Evolutionary conservation across 108 stramenopile genomes (phyloP), one percentile per base, ranked within the genome.

Genomic region (Aurantiochytrium sp.): DNA sequence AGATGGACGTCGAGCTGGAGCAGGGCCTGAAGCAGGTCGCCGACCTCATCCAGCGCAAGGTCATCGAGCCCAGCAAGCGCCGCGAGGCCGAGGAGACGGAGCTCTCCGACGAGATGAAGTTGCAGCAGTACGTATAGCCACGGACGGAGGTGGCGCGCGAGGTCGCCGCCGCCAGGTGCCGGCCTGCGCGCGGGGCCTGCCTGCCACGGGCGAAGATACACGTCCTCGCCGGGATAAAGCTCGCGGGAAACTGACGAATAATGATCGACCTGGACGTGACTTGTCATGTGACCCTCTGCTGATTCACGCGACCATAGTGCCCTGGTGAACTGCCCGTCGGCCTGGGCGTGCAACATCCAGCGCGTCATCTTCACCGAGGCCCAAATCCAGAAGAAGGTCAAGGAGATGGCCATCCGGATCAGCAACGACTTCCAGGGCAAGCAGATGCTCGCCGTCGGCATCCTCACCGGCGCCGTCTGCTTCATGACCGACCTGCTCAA

Each of bases 21-120:
- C 73, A 48, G 45, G 73, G 73, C 73, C 73, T 81, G 73, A 81
- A 48, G 45, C 42, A 81, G 42, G 73, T 81, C 42, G 73, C 45
- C 27, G 45, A 81, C 73, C 45, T 81, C 21, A 81, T 81, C 45
- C 73, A 81, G 73, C 73, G 73, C 73, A 81, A 81, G 45, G 73
- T 81, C 19, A 81, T 81, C 3, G 73, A 81, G 73, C 73, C 73
- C 30, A 48, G 42, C 42, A 41, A 81, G 73, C 73, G 73, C 42
- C 73, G 45, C 39, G 27, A 81, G 73, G 73, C 27, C 59, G 59
- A 65, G 59, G 59, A 65, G 59, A 34, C 59, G 22, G 32, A 65
- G 59, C 32, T 65, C 22, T 65, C 59, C 59, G 59, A 65, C 22
- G 59, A 65, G 34, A 65, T 65, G 59, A 65, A 65, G 59, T 19